These are phyloP conservation scores for Pleurotus salmoneostramineus DNA, from an alignment of 768 basidiomycete genomes.

Conservation along the genomic window DNA sequence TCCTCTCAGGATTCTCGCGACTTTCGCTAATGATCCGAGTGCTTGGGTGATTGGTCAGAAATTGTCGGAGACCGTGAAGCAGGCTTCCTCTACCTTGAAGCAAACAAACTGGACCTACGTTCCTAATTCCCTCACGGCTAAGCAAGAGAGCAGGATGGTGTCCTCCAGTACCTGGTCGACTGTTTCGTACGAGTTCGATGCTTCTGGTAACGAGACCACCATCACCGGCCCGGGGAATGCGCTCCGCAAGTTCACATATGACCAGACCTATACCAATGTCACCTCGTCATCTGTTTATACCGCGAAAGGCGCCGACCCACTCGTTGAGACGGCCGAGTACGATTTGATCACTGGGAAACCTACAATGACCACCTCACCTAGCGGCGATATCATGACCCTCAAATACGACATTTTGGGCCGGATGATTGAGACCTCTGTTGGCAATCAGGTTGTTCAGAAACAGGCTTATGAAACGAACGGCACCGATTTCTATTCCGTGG, in stretches of 20 bases:
- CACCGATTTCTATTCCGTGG: not conserved
- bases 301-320: not conserved
- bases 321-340: not conserved
- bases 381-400: not conserved
- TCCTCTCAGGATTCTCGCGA: constrained; percentile 5
- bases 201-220: not conserved
- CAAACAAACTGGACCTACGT: not conserved
- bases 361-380: not conserved
- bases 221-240: not conserved
- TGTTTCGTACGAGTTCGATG: not conserved
- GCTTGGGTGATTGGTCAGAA: constrained; percentile 11
- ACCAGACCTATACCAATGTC: not conserved
- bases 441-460: not conserved
- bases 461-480: constrained; percentile 3
- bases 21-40: constrained; percentile 2
- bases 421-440: not conserved
- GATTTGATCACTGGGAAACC: not conserved
- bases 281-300: constrained; percentile 4
- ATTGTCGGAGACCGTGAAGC: not conserved
- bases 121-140: not conserved
- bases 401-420: constrained; percentile 1
- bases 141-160: constrained; percentile 1
- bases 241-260: not conserved
- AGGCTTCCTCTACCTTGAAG: not conserved
- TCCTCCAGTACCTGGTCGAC: not conserved